Evolutionary conservation across 2,329 filamentous ascomycete genomes (phyloP).

Genomic region (Aspergillus versicolor): DNA sequence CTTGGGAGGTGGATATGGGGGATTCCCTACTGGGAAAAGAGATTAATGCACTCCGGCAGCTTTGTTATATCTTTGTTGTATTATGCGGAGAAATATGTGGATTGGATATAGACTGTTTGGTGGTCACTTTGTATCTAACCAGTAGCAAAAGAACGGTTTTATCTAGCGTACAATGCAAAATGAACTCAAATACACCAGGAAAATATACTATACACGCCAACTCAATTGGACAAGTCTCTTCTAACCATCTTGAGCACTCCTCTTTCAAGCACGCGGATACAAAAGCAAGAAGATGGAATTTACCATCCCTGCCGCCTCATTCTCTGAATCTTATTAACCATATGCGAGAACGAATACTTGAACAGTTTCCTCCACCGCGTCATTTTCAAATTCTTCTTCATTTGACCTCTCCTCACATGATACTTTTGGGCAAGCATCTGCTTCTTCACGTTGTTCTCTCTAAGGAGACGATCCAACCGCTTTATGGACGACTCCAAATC

Average conservation of each 20-base stretch:
- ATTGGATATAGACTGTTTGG: slow-evolving; percentile 3
- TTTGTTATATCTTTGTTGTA: not conserved
- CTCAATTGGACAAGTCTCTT: not conserved
- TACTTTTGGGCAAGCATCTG: slow-evolving; percentile 37
- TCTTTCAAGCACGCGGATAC: not conserved
- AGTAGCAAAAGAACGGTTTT: not conserved
- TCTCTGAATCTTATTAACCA: slow-evolving; percentile 42
- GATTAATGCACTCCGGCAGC: slow-evolving; percentile 30
- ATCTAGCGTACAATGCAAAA: not conserved
- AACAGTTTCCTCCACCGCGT: slow-evolving; percentile 46
- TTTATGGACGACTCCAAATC: slow-evolving; percentile 32
- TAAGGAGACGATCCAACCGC: slow-evolving; percentile 25
- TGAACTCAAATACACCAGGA: not conserved
- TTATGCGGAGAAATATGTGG: not conserved
- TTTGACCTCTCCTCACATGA: slow-evolving; percentile 44
- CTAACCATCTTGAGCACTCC: not conserved
- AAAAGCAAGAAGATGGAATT: not conserved
- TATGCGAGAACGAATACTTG: slow-evolving; percentile 43
- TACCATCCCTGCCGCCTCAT: slow-evolving; percentile 50
- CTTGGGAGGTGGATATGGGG: slow-evolving; percentile 34
- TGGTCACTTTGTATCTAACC: not conserved
- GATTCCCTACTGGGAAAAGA: slow-evolving; percentile 41
- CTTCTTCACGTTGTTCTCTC: slow-evolving; percentile 33
- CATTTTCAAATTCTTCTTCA: slow-evolving; percentile 39
- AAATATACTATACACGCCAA: slow-evolving; percentile 17